Conservation (phyloP, 257 asterid genomes). For the Avicennia marina region DNA sequence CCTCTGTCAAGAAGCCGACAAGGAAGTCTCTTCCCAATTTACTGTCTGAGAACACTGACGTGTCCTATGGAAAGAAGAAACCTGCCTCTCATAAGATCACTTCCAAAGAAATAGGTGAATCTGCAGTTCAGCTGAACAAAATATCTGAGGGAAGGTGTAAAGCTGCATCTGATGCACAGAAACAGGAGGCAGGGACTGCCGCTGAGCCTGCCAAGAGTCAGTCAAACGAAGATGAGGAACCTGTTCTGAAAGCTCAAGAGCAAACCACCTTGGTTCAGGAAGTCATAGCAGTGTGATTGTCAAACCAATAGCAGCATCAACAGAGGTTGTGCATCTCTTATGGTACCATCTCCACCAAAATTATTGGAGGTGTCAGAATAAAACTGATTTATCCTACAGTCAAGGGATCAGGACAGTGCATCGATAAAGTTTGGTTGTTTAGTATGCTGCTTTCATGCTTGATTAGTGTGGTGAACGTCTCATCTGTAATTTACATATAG, state of each 20-base stretch:
- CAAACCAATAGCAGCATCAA: neutral
- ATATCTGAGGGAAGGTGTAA: constrained; percentile 18
- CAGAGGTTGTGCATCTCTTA: constrained; percentile 9
- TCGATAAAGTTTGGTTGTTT: constrained; percentile 30
- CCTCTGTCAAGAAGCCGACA: constrained; percentile 51
- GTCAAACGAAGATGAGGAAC: constrained; percentile 18
- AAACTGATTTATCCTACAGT: constrained; percentile 18
- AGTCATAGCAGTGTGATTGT: constrained; percentile 34
- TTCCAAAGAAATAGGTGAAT: constrained; percentile 37
- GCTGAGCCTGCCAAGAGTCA: constrained; percentile 19
- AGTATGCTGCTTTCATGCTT: constrained; percentile 37
- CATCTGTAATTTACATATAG: constrained; percentile 25
- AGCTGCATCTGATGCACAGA: constrained; percentile 13
- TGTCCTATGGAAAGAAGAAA: constrained; percentile 43
- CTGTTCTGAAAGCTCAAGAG: constrained; percentile 27
- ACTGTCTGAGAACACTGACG: constrained; percentile 59
- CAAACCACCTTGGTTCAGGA: constrained; percentile 20
- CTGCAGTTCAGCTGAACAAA: constrained; percentile 16
- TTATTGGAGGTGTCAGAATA: no score
- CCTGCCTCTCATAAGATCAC: constrained; percentile 32
- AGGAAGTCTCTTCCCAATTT: constrained; percentile 84
- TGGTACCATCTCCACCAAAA: constrained; percentile 14
- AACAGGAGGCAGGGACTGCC: constrained; percentile 16
- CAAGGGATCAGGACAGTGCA: constrained; percentile 21
- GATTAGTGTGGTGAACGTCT: constrained; percentile 27